phyloP scores from a whole-genome alignment of 805 yeast genomes.

The Starmerella etchellsii region DNA sequence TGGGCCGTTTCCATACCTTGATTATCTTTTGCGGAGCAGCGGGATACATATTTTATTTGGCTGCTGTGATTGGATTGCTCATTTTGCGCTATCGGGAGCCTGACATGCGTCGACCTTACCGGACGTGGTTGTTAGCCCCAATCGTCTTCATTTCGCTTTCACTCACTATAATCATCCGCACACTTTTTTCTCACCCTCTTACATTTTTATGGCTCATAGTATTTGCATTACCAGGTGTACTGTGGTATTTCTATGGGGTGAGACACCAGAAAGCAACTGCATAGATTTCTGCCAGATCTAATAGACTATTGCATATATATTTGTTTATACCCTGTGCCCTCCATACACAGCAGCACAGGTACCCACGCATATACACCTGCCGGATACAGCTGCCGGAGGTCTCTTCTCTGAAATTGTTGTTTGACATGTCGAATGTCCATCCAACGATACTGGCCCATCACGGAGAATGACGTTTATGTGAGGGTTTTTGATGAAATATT shows the following conservation, averaged over 20 bases:
- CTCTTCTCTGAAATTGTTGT: too few species aligned
- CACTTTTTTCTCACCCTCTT: conserved; percentile 6
- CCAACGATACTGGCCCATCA: conserved; percentile 18
- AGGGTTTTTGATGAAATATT: conserved; percentile 19
- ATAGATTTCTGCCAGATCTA: too few species aligned
- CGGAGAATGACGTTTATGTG: conserved; percentile 19
- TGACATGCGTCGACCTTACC: conserved; percentile 28
- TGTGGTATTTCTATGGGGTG: conserved; percentile 2
- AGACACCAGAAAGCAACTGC: too few species aligned
- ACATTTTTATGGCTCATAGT: background rate
- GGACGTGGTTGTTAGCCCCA: conserved; percentile 29
- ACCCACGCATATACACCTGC: too few species aligned
- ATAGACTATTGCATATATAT: too few species aligned
- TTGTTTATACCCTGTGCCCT: too few species aligned
- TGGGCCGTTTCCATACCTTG: conserved; percentile 29
- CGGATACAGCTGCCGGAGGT: too few species aligned
- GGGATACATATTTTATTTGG: conserved; percentile 25
- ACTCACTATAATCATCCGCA: conserved; percentile 1
- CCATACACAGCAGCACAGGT: too few species aligned
- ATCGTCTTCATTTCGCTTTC: conserved; percentile 6
- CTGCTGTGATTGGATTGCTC: conserved; percentile 30
- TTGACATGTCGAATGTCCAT: conserved; percentile 4
- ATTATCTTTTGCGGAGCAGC: conserved; percentile 30
- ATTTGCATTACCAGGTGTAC: conserved; percentile 5
- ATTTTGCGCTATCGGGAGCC: conserved; percentile 28